A percentile compares a stretch with the other conserved stretches of the same genome.
Evolutionary conservation across 169 alveolate genomes (phyloP).

Genomic region (Eimeria tenella): DNA sequence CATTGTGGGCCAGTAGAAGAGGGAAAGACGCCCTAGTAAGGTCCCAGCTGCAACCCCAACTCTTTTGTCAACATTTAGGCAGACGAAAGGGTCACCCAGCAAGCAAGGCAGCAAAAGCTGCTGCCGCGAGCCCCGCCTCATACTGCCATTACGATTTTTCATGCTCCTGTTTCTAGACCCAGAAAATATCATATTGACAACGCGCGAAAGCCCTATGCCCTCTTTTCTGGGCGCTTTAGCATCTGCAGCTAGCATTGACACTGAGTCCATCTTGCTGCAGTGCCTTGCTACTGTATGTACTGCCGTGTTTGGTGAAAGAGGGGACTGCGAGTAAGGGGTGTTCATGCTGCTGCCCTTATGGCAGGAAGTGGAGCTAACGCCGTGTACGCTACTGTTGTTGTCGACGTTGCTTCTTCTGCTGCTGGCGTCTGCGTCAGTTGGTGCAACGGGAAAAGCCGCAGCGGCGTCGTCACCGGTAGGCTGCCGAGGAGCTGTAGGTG

Average conservation of each 20-base stretch:
- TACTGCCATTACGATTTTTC: neutral
- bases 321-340: slow-evolving; percentile 7
- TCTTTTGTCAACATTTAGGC: slow-evolving; percentile 46
- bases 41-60: slow-evolving; percentile 78
- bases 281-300: neutral
- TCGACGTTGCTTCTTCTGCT: neutral
- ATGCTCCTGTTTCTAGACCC: slow-evolving; percentile 19
- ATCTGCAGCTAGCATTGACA: neutral
- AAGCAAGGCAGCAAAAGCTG: slow-evolving; percentile 72
- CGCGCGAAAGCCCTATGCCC: neutral
- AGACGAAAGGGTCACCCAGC: slow-evolving; percentile 67
- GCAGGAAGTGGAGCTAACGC: neutral
- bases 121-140: neutral
- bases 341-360: slow-evolving; percentile 41
- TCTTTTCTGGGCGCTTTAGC: neutral
- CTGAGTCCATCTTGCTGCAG: slow-evolving; percentile 31
- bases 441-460: slow-evolving; percentile 38
- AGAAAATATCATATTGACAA: slow-evolving; percentile 2
- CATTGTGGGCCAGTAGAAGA: slow-evolving; percentile 29
- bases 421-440: neutral
- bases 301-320: neutral
- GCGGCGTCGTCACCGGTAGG: slow-evolving; percentile 67
- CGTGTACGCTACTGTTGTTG: slow-evolving; percentile 8
- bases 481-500: slow-evolving; percentile 21
- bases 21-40: slow-evolving; percentile 72